Percentiles rank a stretch among this genome's conserved stretches.
Evolutionary conservation across 768 basidiomycete genomes (phyloP).

Genomic region (Phaeotremella skinneri): DNA sequence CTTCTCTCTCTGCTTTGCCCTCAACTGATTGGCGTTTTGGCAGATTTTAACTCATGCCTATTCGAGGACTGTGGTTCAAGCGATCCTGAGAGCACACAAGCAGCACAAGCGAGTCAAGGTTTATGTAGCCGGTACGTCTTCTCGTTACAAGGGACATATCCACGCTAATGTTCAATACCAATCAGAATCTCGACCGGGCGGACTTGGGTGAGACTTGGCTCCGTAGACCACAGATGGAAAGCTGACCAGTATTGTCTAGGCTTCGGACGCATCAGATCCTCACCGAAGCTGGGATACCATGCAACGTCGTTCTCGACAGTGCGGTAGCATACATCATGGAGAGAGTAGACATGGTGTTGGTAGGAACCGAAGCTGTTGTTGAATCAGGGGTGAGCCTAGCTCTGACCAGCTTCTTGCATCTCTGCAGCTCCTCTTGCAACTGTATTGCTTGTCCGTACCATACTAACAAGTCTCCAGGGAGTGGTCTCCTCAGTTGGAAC

Average conservation of each 20-base stretch:
- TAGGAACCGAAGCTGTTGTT: constrained; percentile 96
- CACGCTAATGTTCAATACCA: not conserved
- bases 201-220: constrained; percentile 66
- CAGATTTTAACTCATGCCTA: constrained; percentile 97
- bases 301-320: constrained; percentile 90
- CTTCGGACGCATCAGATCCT: constrained; percentile 86
- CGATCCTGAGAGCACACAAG: constrained; percentile 82
- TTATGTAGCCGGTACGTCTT: constrained; percentile 67
- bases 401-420: not conserved
- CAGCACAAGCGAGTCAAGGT: constrained; percentile 88
- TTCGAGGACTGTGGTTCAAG: constrained; percentile 91
- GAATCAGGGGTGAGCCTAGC: constrained; percentile 66
- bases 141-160: not conserved
- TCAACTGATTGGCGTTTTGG: not conserved
- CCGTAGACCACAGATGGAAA: constrained; percentile 8
- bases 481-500: constrained; percentile 66
- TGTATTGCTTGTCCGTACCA: not conserved
- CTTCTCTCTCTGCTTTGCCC: not conserved
- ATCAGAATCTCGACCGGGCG: constrained; percentile 78
- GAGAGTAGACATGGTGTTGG: constrained; percentile 88
- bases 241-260: constrained; percentile 54
- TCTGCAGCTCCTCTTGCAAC: not conserved
- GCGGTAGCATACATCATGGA: constrained; percentile 98
- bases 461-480: too few species aligned
- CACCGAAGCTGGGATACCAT: constrained; percentile 85